Conservation (phyloP, 352 stramenopile species). For the Phytophthora sp. region DNA sequence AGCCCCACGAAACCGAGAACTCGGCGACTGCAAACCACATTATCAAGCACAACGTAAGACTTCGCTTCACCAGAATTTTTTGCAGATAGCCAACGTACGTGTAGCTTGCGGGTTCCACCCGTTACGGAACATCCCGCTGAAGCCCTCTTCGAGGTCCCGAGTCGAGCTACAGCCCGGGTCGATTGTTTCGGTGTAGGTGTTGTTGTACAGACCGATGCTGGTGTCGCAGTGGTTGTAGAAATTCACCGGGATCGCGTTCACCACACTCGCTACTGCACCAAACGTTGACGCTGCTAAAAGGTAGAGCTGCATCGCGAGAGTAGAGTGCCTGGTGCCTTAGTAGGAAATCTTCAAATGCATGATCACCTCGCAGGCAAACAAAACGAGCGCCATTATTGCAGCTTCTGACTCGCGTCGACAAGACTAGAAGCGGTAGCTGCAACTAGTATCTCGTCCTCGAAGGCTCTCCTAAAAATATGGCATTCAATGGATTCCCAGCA, state of each 20-base stretch:
- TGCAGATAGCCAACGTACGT: conserved; percentile 16
- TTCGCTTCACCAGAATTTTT: background rate
- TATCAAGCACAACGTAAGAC: background rate
- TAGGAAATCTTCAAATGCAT: conserved; percentile 19
- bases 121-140: conserved; percentile 71
- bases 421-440: conserved; percentile 7
- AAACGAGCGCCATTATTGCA: background rate
- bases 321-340: background rate
- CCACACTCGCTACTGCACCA: background rate
- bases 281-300: conserved; percentile 4
- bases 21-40: conserved; percentile 45
- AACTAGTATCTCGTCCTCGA: conserved; percentile 35
- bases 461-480: conserved; percentile 14
- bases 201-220: conserved; percentile 55
- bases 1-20: conserved; percentile 47
- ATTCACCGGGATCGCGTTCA: conserved; percentile 46
- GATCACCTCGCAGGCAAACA: background rate
- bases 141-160: conserved; percentile 51
- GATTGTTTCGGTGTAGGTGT: conserved; percentile 48
- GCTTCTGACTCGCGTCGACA: conserved; percentile 14
- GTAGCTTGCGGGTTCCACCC: conserved; percentile 59
- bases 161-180: conserved; percentile 33
- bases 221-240: conserved; percentile 63
- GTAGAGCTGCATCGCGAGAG: conserved; percentile 16
- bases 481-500: no score